A percentile compares a stretch with the other conserved stretches of the same genome.
phyloP scores from a whole-genome alignment of 805 yeast species.

The Wickerhamiella lipophila region DNA sequence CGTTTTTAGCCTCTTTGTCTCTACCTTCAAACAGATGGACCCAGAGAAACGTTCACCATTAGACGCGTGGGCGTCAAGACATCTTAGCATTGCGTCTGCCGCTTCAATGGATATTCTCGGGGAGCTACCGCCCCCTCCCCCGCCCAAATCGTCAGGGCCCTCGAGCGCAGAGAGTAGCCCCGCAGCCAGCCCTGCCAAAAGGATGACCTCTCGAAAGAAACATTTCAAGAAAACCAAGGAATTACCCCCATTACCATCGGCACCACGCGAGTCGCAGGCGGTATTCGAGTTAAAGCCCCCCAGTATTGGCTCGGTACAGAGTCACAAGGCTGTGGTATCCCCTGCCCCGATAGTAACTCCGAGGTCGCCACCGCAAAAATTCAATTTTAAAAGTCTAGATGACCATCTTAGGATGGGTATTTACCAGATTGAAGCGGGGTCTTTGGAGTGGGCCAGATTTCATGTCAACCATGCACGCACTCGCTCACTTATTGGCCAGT shows the following conservation, averaged over 20 bases:
- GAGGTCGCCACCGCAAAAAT: constrained; percentile 4
- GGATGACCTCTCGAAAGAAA: background rate
- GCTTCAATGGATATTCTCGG: background rate
- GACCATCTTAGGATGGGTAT: constrained; percentile 12
- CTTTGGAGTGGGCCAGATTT: constrained; percentile 54
- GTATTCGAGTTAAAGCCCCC: background rate
- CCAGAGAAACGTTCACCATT: constrained; percentile 7
- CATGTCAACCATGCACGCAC: constrained; percentile 48
- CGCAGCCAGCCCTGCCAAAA: background rate
- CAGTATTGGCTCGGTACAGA: background rate
- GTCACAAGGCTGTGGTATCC: background rate
- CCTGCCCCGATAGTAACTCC: background rate
- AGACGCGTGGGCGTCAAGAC: constrained; percentile 10
- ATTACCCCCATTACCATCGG: constrained; percentile 6
- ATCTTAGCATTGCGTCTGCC: constrained; percentile 5
- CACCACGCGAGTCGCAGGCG: background rate
- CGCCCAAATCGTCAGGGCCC: background rate
- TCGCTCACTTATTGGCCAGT: constrained; percentile 56
- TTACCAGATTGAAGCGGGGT: constrained; percentile 34
- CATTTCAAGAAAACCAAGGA: background rate
- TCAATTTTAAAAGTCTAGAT: background rate
- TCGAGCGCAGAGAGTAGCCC: background rate
- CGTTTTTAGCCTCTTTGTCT: background rate
- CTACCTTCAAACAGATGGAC: background rate
- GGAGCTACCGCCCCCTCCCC: constrained; percentile 7